Base-by-base conservation (phyloP, 1,139 yeast genomes). In the Candida buenavistaensis region DNA sequence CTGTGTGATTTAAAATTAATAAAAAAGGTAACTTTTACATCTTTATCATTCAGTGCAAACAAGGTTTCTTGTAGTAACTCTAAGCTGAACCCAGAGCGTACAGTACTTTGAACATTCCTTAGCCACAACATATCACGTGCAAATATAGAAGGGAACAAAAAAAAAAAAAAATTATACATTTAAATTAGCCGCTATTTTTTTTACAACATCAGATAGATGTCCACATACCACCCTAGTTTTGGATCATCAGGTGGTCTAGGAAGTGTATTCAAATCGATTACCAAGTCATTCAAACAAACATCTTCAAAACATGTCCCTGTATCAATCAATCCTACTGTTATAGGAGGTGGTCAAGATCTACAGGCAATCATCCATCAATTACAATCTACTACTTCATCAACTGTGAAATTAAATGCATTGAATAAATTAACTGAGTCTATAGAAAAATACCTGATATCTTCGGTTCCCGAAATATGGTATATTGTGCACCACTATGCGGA, bases 401-500 rank as follows among this genome's bases (percentile, higher is more conserved):
- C 67, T 15, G 69, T 65, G 2, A 47, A 74, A 10, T 23, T 38
- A 6, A 62, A 64, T 2, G 80, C 86, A 0, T 80, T 85, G 1
- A 66, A 64, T 4, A 61, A 69, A 26, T 57, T 85, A 28, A 62
- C 75, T 4, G 72, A 70, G 4, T 67, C 78, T 2, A 56, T 86
- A 3, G 69, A 70, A 27, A 72, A 69, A 29, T 72, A 70, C 35
- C 66, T 82, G 6, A 70, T 80, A 2, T 69, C 82, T 0, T 75
- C 83, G 2, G 68, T 84, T 4, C 82, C 85, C 0, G 90, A 84
- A 46, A 70, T 86, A 3, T 87, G 96, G 96, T 79, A 82, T 50
- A 60, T 79, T 37, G 82, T 82, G 0, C 63, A 78, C 44, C 79
- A 75, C 38, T 61, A 83, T 57, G 68, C 84, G 33, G 65, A 67